Evolutionary conservation across 768 basidiomycete genomes (phyloP), one percentile per base, ranked within the genome.

Genomic region (Agaricus subrufescens): DNA sequence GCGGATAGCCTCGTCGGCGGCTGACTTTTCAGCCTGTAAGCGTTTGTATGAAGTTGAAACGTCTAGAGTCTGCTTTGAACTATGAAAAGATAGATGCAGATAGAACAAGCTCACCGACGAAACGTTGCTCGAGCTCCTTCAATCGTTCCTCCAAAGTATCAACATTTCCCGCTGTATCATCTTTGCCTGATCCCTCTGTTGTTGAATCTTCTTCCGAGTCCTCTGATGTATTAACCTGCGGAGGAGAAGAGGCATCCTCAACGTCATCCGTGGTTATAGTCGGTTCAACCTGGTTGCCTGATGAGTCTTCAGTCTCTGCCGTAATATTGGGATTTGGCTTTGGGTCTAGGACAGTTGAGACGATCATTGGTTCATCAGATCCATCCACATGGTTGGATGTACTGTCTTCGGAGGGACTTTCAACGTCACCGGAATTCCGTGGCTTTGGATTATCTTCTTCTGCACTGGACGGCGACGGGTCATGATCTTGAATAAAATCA

Each of bases 21-120:
- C 83, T 9, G 73, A 65, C 62, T 86, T 87, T 70, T 92, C 87
- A 0, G 82, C 80, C 60, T 89, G 88, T 37, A 94, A 72, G 59
- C 80, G 77, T 66, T 88, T 86, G 73, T 87, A 90, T 10, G 91
- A 90, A 3, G 75, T 80, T 9, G 90, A 89, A 2, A 93, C 81
- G 65, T 91, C 91, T 93, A 48, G n/a, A 54, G 49, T 59, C 29
- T 34, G 48, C 34, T 29, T n/a, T 46, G 14, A 29, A 37, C n/a
- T 44, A 9, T 2, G 23, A 19, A 7, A 37, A n/a, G 37, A 34
- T 54, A 15, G 4, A 48, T 58, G 34, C 34, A 44, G 0, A 31
- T 4, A 19, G 40, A 3, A 53, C 42, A 5, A 19, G 54, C 67
- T 58, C 66, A 87, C 91, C 89, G 59, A 83, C 62, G 64, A 93